Conservation (phyloP, 2,329 filamentous ascomycete genomes). For the Teratosphaeria pseudoeucalypti region DNA sequence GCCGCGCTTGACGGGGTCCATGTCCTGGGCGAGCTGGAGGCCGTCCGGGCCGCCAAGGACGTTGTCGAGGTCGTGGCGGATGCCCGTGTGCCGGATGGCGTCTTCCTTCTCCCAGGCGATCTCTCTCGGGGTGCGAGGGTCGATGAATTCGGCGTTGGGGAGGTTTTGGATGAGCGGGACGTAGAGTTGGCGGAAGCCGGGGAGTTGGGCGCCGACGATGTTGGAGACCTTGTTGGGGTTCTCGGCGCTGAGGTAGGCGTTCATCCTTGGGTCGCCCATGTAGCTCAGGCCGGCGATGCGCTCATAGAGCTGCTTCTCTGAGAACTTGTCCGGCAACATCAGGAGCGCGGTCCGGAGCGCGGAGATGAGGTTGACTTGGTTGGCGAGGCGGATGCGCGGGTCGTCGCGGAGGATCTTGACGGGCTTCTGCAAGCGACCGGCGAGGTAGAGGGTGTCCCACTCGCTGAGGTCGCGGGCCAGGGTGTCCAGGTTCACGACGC, state of each 20-base stretch:
- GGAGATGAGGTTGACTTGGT: constrained; percentile 90
- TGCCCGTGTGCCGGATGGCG: constrained; percentile 25
- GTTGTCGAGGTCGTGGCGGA: constrained; percentile 42
- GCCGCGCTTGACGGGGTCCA: constrained; percentile 79
- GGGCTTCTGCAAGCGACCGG: constrained; percentile 89
- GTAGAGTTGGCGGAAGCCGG: constrained; percentile 86
- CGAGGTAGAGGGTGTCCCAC: constrained; percentile 95
- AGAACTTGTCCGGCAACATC: constrained; percentile 73
- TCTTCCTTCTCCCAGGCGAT: constrained; percentile 28
- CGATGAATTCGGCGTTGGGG: constrained; percentile 73
- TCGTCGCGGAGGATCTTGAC: constrained; percentile 96
- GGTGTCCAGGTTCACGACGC: constrained; percentile 88
- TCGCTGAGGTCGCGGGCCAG: constrained; percentile 74
- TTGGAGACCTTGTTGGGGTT: constrained; percentile 88
- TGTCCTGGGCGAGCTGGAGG: constrained; percentile 69
- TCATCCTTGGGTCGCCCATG: constrained; percentile 92
- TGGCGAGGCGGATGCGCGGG: constrained; percentile 80
- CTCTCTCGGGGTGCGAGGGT: constrained; percentile 46
- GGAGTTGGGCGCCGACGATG: constrained; percentile 83
- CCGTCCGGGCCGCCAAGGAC: constrained; percentile 46
- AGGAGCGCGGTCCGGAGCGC: constrained; percentile 83
- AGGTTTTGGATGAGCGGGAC: constrained; percentile 79
- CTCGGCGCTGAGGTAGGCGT: constrained; percentile 55
- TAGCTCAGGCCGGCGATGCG: constrained; percentile 91
- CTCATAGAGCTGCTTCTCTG: constrained; percentile 76